Percentiles rank a stretch among this genome's conserved stretches.
phyloP scores from a whole-genome alignment of 208 protist genomes.

The Jaenimonas drosophilae region DNA sequence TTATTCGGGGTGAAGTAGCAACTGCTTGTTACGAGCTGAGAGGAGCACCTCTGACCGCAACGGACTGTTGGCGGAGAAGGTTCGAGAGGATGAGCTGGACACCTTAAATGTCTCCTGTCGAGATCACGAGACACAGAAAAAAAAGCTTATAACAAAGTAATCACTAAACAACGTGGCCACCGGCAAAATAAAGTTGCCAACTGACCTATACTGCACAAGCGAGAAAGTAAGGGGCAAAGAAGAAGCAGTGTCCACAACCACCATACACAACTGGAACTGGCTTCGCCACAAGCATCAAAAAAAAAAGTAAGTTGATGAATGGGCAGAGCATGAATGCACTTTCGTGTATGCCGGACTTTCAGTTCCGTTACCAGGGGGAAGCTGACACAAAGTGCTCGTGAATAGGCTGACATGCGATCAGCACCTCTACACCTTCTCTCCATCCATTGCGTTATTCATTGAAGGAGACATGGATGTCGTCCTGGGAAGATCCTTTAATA shows the following conservation, averaged over 20 bases:
- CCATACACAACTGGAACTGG: neutral
- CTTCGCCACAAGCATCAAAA: slow-evolving; percentile 11
- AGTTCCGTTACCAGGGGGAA: no score
- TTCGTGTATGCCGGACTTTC: no score
- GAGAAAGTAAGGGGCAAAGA: slow-evolving; percentile 2
- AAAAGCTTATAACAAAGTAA: slow-evolving; percentile 1
- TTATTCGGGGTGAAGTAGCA: no score
- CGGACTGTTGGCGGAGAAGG: neutral
- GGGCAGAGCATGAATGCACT: no score
- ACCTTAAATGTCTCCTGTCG: neutral
- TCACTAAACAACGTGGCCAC: neutral
- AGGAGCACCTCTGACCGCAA: no score
- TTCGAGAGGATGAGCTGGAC: slow-evolving; percentile 1
- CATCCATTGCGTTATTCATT: no score
- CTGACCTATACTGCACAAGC: neutral
- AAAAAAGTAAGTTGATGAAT: slow-evolving; percentile 8
- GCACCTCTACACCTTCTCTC: no score
- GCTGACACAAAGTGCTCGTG: no score
- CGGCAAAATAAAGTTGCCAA: neutral
- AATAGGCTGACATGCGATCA: no score
- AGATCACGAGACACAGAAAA: slow-evolving; percentile 1
- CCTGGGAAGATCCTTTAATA: no score
- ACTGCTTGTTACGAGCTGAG: no score
- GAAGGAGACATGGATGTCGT: no score
- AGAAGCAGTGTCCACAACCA: neutral